These are phyloP conservation scores for Byssoonygena ceratinophila DNA, from an alignment of 2,329 filamentous ascomycete species.

Conservation along the genomic window DNA sequence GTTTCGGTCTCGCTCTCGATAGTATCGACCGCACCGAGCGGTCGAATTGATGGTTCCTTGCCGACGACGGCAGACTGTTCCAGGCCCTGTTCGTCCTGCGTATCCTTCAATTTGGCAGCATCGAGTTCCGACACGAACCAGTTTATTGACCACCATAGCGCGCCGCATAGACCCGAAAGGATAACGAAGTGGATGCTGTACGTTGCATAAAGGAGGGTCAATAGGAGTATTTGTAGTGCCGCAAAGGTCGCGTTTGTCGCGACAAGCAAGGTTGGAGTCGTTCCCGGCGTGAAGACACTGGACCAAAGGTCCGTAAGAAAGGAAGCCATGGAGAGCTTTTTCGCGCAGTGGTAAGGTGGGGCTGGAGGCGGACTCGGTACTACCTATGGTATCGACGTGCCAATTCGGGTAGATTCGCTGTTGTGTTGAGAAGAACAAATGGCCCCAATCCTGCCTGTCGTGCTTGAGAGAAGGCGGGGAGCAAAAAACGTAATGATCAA, in stretches of 20 bases:
- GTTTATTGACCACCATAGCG: slow-evolving; percentile 89
- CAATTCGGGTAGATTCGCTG: not conserved
- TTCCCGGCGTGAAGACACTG: slow-evolving; percentile 85
- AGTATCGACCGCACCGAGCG: slow-evolving; percentile 26
- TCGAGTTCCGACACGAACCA: slow-evolving; percentile 73
- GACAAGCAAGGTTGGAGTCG: slow-evolving; percentile 74
- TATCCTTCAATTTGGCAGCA: slow-evolving; percentile 41
- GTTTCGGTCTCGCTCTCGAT: slow-evolving; percentile 39
- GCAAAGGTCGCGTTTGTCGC: slow-evolving; percentile 88
- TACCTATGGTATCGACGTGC: not conserved
- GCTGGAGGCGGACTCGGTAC: not conserved
- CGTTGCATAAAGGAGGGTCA: slow-evolving; percentile 65
- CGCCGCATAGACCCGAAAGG: slow-evolving; percentile 65
- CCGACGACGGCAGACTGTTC: not conserved
- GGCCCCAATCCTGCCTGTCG: not conserved
- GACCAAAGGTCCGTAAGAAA: slow-evolving; percentile 72
- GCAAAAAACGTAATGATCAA: not conserved
- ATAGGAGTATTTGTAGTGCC: slow-evolving; percentile 67
- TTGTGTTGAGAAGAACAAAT: not conserved
- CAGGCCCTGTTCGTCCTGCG: slow-evolving; percentile 31
- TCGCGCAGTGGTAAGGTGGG: not conserved
- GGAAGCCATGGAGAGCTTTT: slow-evolving; percentile 30
- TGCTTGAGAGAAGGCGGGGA: not conserved
- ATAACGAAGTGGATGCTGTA: slow-evolving; percentile 81
- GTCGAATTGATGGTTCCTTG: slow-evolving; percentile 4